phyloP scores from a whole-genome alignment of 192 early-diverging fungal species.

The Podila epigama region DNA sequence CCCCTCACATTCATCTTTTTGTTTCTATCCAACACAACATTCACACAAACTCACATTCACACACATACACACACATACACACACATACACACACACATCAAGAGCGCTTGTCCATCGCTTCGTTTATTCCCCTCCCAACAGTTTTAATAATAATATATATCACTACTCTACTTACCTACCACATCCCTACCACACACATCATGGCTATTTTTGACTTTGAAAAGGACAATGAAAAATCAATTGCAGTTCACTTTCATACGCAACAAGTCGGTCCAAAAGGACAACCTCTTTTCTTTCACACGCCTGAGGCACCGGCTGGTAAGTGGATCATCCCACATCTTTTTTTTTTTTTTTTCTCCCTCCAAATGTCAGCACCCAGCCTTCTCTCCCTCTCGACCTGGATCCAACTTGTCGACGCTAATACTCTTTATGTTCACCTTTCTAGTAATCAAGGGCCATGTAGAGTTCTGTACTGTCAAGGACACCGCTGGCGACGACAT shows the following conservation, averaged over 20 bases:
- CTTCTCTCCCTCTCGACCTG: neutral
- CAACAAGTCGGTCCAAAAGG: constrained; percentile 19
- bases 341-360: neutral
- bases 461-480: constrained; percentile 35
- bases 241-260: constrained; percentile 23
- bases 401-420: too few relatives aligned
- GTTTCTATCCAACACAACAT: neutral
- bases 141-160: too few relatives aligned
- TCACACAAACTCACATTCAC: neutral
- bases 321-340: neutral
- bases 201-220: constrained; percentile 31
- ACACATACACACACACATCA: too few relatives aligned
- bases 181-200: neutral
- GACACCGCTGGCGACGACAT: constrained; percentile 24
- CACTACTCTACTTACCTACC: too few relatives aligned
- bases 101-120: too few relatives aligned
- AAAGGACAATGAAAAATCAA: constrained; percentile 30
- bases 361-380: neutral
- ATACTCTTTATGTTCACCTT: neutral
- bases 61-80: too few relatives aligned
- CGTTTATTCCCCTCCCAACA: too few relatives aligned
- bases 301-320: constrained; percentile 22
- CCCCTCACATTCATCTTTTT: neutral
- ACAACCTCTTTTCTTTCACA: constrained; percentile 23
- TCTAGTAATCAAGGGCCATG: constrained; percentile 24